A percentile compares a stretch with the other conserved stretches of the same genome.
phyloP scores from a whole-genome alignment of 2,329 filamentous ascomycete genomes.

The Monosporascus sp. region DNA sequence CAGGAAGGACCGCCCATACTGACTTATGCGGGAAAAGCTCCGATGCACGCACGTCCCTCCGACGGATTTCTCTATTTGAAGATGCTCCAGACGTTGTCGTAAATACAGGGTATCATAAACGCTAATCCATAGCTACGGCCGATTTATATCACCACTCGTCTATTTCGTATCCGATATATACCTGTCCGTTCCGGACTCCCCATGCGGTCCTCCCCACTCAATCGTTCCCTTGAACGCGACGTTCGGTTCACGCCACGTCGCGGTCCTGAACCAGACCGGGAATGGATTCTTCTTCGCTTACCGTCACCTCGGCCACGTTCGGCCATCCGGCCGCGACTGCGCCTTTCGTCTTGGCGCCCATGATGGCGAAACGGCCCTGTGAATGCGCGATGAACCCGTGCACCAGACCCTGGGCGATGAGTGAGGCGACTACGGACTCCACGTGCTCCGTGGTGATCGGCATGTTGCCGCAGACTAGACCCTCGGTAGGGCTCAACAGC shows the following conservation, averaged over 20 bases:
- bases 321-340: constrained; percentile 72
- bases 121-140: too few relatives aligned
- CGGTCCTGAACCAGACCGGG: neutral
- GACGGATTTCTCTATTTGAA: too few relatives aligned
- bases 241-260: neutral
- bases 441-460: constrained; percentile 57
- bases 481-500: constrained; percentile 51
- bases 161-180: too few relatives aligned
- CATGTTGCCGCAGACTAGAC: constrained; percentile 59
- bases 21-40: too few relatives aligned
- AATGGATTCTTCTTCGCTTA: constrained; percentile 48
- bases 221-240: too few relatives aligned
- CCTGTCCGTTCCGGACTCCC: neutral
- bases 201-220: too few relatives aligned
- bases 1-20: too few relatives aligned
- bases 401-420: constrained; percentile 76
- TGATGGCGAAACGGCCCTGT: constrained; percentile 73
- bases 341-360: constrained; percentile 64
- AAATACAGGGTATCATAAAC: too few relatives aligned
- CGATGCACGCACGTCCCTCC: too few relatives aligned
- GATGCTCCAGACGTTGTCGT: too few relatives aligned
- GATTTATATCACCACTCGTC: too few relatives aligned
- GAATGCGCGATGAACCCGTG: constrained; percentile 79
- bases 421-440: constrained; percentile 70
- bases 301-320: constrained; percentile 57